Conservation (phyloP, 306 rosid genomes). For the Purshia tridentata region DNA sequence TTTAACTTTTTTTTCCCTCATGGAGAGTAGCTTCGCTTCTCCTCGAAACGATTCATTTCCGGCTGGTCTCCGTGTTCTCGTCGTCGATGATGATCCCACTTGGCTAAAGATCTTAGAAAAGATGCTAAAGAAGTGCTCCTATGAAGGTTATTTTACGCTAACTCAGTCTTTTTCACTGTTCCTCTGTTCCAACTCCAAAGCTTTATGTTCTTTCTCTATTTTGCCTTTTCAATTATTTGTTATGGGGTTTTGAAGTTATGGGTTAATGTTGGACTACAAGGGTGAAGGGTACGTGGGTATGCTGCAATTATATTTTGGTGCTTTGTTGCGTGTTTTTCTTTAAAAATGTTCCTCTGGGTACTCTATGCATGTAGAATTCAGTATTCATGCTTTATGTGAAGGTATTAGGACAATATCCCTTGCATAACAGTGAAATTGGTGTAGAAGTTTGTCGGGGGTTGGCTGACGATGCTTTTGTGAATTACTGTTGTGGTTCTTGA, state of each 20-base stretch:
- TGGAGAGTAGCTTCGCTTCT: conserved; percentile 85
- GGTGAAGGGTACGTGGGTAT: conserved; percentile 6
- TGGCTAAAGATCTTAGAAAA: conserved; percentile 95
- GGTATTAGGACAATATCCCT: background rate
- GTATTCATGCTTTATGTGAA: background rate
- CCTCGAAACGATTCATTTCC: conserved; percentile 77
- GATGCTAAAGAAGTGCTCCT: conserved; percentile 94
- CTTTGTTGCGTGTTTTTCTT: background rate
- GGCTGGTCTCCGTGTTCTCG: conserved; percentile 85
- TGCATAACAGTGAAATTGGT: background rate
- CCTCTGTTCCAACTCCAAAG: background rate
- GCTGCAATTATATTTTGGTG: conserved; percentile 7
- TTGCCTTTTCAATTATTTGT: background rate
- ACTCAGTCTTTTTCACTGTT: background rate
- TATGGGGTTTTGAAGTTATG: conserved; percentile 17
- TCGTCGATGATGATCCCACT: conserved; percentile 94
- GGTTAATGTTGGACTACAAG: conserved; percentile 17
- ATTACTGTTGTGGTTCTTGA: background rate
- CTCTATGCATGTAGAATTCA: background rate
- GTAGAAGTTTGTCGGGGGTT: background rate
- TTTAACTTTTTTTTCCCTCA: conserved; percentile 21
- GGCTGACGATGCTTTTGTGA: conserved; percentile 9
- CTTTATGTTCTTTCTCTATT: background rate
- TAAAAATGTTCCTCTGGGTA: background rate
- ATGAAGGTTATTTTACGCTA: conserved; percentile 53